Evolutionary conservation across 768 basidiomycete species (phyloP).

Genomic region (Phlebiopsis gigantea): DNA sequence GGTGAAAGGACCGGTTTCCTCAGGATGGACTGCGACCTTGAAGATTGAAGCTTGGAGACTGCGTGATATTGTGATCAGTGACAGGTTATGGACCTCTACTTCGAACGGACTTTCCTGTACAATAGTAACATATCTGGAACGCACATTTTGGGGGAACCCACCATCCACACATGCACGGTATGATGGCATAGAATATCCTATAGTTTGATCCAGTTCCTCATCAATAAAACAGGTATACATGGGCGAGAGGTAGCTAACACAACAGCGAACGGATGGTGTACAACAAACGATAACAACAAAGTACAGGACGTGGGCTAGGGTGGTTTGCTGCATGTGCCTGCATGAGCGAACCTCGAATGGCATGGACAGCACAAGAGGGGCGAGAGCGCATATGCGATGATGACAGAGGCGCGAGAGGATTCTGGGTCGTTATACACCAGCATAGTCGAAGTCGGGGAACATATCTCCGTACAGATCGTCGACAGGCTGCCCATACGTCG

Average conservation of each 20-base stretch:
- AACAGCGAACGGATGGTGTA: not conserved
- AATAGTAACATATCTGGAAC: no score
- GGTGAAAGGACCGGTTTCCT: no score
- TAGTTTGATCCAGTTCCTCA: not conserved
- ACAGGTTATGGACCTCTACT: no score
- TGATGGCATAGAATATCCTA: no score
- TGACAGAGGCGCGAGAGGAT: not conserved
- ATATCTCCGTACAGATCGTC: conserved; percentile 58
- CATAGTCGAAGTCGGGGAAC: conserved; percentile 80
- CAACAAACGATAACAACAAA: not conserved
- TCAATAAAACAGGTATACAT: not conserved
- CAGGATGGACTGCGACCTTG: no score
- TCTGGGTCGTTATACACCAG: no score
- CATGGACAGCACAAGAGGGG: not conserved
- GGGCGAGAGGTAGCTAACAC: not conserved
- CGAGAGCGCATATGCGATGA: not conserved
- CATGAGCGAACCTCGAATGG: no score
- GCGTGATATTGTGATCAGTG: no score
- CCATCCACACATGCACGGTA: no score
- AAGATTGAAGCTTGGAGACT: no score
- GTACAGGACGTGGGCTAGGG: not conserved
- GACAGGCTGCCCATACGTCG: conserved; percentile 52
- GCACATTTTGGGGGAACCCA: no score
- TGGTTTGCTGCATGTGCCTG: not conserved
- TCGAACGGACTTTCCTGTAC: no score